Conservation (phyloP, 2,329 filamentous ascomycete species). For the Tolypocladium paradoxum region DNA sequence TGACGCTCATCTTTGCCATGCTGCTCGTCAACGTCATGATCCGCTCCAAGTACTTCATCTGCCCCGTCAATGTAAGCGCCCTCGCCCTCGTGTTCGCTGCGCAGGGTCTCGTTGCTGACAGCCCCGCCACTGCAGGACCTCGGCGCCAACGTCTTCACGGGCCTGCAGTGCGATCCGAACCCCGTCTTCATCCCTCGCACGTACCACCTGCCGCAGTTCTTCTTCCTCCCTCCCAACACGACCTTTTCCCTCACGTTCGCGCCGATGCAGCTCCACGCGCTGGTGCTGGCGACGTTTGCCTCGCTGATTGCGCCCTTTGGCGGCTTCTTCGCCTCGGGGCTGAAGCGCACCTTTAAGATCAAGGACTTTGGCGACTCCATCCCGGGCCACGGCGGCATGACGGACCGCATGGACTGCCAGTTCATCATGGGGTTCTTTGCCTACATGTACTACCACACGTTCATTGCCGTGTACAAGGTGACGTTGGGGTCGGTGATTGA, state of each 20-base stretch:
- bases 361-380: constrained; percentile 99
- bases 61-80: constrained; percentile 80
- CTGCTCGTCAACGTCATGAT: constrained; percentile 74
- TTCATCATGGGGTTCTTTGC: constrained; percentile 99
- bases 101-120: neutral
- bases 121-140: constrained; percentile 46
- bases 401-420: constrained; percentile 98
- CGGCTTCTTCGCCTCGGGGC: constrained; percentile 93
- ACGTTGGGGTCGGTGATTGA: constrained; percentile 83
- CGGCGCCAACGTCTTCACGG: constrained; percentile 84
- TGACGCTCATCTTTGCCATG: constrained; percentile 80
- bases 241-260: constrained; percentile 61
- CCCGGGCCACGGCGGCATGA: constrained; percentile 94
- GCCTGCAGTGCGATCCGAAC: constrained; percentile 81
- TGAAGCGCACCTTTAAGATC: constrained; percentile 99
- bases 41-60: constrained; percentile 95
- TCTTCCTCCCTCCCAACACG: constrained; percentile 52
- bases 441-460: constrained; percentile 97
- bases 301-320: constrained; percentile 96
- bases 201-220: constrained; percentile 62
- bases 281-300: constrained; percentile 84
- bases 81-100: too few species aligned
- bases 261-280: constrained; percentile 88
- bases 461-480: constrained; percentile 81
- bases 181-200: constrained; percentile 75